Evolutionary conservation across 176 grass and related monocot genomes (phyloP).

Genomic region (Puccinellia tenuiflora): DNA sequence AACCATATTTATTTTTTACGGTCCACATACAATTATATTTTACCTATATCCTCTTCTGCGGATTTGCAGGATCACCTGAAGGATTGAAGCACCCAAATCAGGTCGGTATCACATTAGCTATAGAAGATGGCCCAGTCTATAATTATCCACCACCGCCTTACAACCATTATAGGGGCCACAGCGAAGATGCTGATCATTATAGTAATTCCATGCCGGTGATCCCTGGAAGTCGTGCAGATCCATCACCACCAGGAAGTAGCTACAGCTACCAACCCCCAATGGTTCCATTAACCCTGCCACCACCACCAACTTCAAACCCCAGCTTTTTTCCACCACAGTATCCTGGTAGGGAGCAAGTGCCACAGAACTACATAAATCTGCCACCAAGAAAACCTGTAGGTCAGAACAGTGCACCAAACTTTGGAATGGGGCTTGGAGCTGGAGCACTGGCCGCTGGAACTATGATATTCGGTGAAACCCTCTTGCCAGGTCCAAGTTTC

Average conservation of each 20-base stretch:
- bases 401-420: conserved; percentile 28
- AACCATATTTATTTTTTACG: not conserved
- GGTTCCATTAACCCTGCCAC: conserved; percentile 34
- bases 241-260: conserved; percentile 18
- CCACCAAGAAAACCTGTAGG: conserved; percentile 40
- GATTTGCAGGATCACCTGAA: conserved; percentile 51
- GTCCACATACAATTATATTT: not conserved
- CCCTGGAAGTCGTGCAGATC: not conserved
- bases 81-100: conserved; percentile 48
- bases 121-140: conserved; percentile 85
- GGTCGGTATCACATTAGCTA: conserved; percentile 67
- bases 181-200: conserved; percentile 13
- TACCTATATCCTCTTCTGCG: not conserved
- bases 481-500: conserved; percentile 54
- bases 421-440: conserved; percentile 75
- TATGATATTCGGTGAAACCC: conserved; percentile 74
- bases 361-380: conserved; percentile 66
- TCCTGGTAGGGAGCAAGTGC: conserved; percentile 27
- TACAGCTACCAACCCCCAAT: conserved; percentile 26
- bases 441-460: conserved; percentile 72
- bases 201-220: conserved; percentile 2
- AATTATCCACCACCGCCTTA: conserved; percentile 41
- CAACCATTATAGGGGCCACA: conserved; percentile 12
- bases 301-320: conserved; percentile 44
- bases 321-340: conserved; percentile 40